A percentile compares a stretch with the other conserved stretches of the same genome.
These are phyloP conservation scores for Phylloporus sp. DNA, from an alignment of 768 basidiomycete genomes.

Conservation along the genomic window DNA sequence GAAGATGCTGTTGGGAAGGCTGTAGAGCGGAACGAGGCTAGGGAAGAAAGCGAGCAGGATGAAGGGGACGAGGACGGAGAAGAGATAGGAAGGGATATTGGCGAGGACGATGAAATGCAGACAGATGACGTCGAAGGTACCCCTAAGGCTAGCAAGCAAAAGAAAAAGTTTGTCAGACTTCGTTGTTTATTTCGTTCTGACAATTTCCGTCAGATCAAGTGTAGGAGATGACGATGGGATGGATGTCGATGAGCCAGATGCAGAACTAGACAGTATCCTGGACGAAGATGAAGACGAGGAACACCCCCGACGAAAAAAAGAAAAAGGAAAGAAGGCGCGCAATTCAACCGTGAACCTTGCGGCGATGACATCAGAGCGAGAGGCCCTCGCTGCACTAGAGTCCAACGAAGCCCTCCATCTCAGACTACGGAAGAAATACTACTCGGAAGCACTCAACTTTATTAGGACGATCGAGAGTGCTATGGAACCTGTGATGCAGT, in stretches of 20 bases:
- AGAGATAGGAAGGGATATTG: conserved; percentile 38
- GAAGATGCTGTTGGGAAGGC: conserved; percentile 46
- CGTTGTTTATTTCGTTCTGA: conserved; percentile 7
- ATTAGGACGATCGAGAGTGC: conserved; percentile 66
- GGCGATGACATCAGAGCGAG: conserved; percentile 66
- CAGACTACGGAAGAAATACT: conserved; percentile 79
- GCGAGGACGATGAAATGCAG: conserved; percentile 34
- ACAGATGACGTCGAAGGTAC: conserved; percentile 25
- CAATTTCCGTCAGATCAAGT: conserved; percentile 11
- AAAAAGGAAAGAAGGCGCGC: conserved; percentile 47
- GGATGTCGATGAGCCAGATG: conserved; percentile 50
- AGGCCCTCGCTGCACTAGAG: conserved; percentile 64
- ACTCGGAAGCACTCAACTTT: conserved; percentile 79
- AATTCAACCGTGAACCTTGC: conserved; percentile 71
- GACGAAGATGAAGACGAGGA: conserved; percentile 42
- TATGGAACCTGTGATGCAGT: conserved; percentile 65
- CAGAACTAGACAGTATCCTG: conserved; percentile 34
- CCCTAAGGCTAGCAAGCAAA: conserved; percentile 28
- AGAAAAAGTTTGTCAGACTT: conserved; percentile 21
- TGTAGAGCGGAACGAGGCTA: conserved; percentile 30
- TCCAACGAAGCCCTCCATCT: conserved; percentile 62
- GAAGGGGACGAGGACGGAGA: conserved; percentile 27
- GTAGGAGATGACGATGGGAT: conserved; percentile 45
- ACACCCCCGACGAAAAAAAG: conserved; percentile 34
- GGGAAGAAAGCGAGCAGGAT: conserved; percentile 4